Conservation (phyloP, 139 green algal species). For the Zygnema cylindricum region DNA sequence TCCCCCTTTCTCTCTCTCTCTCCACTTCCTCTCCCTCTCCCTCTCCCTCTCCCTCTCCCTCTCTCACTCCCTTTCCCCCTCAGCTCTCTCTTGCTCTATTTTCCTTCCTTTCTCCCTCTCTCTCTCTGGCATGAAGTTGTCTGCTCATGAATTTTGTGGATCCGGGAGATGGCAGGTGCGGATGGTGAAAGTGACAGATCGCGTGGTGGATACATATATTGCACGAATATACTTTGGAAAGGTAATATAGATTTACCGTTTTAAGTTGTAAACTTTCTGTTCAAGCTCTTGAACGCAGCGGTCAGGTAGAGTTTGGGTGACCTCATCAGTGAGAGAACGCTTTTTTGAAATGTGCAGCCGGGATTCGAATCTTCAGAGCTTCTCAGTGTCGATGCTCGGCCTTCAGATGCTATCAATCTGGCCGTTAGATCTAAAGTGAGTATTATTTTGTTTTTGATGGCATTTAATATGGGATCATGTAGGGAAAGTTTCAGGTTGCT, state of each 20-base stretch:
- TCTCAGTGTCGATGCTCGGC: slow-evolving; percentile 40
- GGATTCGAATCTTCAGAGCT: slow-evolving; percentile 10
- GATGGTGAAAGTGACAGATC: slow-evolving; percentile 43
- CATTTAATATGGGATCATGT: not conserved
- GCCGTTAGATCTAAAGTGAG: slow-evolving; percentile 44
- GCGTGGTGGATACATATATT: slow-evolving; percentile 43
- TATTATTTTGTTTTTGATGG: not conserved
- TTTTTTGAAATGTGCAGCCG: not conserved
- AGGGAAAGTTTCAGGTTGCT: not conserved
- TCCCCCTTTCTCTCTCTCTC: too few relatives aligned
- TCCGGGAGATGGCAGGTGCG: slow-evolving; percentile 30
- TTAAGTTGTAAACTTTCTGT: not conserved
- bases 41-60: too few relatives aligned
- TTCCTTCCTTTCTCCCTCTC: too few relatives aligned
- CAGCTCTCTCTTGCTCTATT: too few relatives aligned
- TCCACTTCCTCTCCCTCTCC: too few relatives aligned
- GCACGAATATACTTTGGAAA: slow-evolving; percentile 54
- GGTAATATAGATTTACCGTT: not conserved
- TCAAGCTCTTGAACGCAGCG: not conserved
- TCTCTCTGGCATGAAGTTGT: too few relatives aligned
- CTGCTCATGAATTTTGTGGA: too few relatives aligned
- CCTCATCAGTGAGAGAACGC: not conserved
- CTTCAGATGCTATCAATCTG: slow-evolving; percentile 55
- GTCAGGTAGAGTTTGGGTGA: not conserved
- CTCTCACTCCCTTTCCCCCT: too few relatives aligned